Base-by-base conservation (phyloP, 768 basidiomycete species). In the Astraeus odoratus region DNA sequence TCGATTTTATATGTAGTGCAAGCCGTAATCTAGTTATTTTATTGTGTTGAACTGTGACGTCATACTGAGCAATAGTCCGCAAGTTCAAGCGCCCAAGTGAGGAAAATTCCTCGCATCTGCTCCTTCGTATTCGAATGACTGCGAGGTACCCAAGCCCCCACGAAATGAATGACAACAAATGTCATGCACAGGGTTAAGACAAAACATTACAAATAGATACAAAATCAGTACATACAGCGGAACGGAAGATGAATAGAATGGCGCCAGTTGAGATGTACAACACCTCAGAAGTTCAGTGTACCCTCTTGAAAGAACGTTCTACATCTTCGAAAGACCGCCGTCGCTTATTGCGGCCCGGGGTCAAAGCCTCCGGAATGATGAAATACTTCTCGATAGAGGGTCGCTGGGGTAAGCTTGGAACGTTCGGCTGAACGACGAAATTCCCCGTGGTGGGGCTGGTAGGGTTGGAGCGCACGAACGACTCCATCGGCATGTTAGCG, bases 391-490 rank as follows among this genome's bases (percentile, higher is more conserved):
- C 69, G 10, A 71, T 70, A 1, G 57, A 42, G 1, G 69, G 70
- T 47, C 58, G 49, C 39, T 53, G 65, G 44, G 59, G 42, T 22
- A n/a, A 22, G 23, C 56, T 62, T 10, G 49, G 50, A 12, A 44
- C 3, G 31, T 20, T 50, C 1, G 52, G 12, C 13, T 58, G 60
- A n/a, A 40, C 23, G 9, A 53, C 35, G 10, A 48, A 51, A 29
- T 55, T 56, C n/a, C 60, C 60, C 42, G 69, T 60, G 1, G 65
- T 63, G 1, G 81, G 80, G 51, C 80, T 81, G 1, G 77, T 73
- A 1, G 81, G 80, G 44, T 78, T 82, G n/a, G 81, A 81, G 59
- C 82, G 81, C 5, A 83, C 80, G 16, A 83, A 70, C 2, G 79
- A 75, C 39, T 82, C 81, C 27, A 85, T 80, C 5, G 76, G 71